These are phyloP conservation scores for Calonectria pseudoturangicola DNA, from an alignment of 2,329 filamentous ascomycete genomes.

Conservation along the genomic window DNA sequence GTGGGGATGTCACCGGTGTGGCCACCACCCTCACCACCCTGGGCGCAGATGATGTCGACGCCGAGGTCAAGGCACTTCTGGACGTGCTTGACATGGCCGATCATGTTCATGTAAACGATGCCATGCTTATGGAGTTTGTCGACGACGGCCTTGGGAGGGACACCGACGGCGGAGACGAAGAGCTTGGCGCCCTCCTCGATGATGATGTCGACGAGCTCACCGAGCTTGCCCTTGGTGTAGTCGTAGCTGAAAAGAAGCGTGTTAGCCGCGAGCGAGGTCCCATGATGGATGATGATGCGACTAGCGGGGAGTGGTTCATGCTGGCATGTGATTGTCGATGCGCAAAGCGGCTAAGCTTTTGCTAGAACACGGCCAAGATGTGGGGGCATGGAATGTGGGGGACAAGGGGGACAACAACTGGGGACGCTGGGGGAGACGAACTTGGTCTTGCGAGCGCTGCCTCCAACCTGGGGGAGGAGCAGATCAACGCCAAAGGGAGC, in stretches of 20 bases:
- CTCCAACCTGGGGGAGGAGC: slow-evolving; percentile 94
- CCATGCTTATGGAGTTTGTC: slow-evolving; percentile 91
- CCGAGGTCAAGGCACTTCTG: slow-evolving; percentile 95
- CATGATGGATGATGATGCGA: slow-evolving; percentile 24
- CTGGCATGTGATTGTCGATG: slow-evolving; percentile 51
- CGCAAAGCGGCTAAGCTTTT: slow-evolving; percentile 21
- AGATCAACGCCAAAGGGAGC: slow-evolving; percentile 97
- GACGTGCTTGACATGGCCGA: slow-evolving; percentile 99
- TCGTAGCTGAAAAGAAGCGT: slow-evolving; percentile 83
- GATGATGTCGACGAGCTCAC: slow-evolving; percentile 91
- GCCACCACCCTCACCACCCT: slow-evolving; percentile 97
- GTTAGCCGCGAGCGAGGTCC: slow-evolving; percentile 40
- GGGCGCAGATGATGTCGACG: slow-evolving; percentile 97
- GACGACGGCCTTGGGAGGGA: slow-evolving; percentile 91
- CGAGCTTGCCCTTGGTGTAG: slow-evolving; percentile 99
- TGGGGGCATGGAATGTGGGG: slow-evolving; percentile 32
- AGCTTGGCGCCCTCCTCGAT: slow-evolving; percentile 93
- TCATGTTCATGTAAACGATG: slow-evolving; percentile 99
- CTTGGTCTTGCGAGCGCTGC: slow-evolving; percentile 96
- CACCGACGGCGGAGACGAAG: slow-evolving; percentile 97
- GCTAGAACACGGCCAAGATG: slow-evolving; percentile 1
- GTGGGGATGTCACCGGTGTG: slow-evolving; percentile 97
- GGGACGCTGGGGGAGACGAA: slow-evolving; percentile 58
- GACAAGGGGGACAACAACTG: background rate
- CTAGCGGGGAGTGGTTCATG: slow-evolving; percentile 26